Percentiles rank a stretch among this genome's conserved stretches.
These are phyloP conservation scores for Penicillium oxalicum DNA, from an alignment of 2,329 filamentous ascomycete genomes.

Conservation along the genomic window DNA sequence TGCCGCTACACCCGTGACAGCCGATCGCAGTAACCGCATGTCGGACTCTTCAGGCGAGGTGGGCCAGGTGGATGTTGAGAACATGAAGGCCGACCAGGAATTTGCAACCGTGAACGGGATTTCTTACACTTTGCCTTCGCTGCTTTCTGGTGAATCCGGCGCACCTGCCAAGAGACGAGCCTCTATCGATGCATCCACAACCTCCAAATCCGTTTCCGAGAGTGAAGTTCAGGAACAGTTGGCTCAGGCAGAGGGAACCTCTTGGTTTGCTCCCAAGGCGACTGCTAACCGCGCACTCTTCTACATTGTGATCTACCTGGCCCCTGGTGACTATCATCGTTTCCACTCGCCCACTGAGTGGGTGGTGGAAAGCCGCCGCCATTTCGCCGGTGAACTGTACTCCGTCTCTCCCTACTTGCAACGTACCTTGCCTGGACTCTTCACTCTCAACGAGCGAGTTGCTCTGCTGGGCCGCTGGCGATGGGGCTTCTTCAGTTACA, in stretches of 20 bases:
- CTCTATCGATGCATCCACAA: slow-evolving; percentile 67
- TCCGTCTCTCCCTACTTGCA: slow-evolving; percentile 93
- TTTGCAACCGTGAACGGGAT: slow-evolving; percentile 94
- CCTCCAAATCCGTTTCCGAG: slow-evolving; percentile 64
- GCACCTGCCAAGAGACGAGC: slow-evolving; percentile 44
- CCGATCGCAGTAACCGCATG: slow-evolving; percentile 35
- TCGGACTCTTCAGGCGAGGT: slow-evolving; percentile 29
- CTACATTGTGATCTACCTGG: slow-evolving; percentile 92
- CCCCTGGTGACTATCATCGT: slow-evolving; percentile 95
- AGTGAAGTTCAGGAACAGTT: slow-evolving; percentile 79
- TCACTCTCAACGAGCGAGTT: slow-evolving; percentile 93
- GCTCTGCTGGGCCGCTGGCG: slow-evolving; percentile 91
- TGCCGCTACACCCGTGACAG: slow-evolving; percentile 44
- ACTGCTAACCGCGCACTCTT: slow-evolving; percentile 65
- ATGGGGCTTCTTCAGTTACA: slow-evolving; percentile 95
- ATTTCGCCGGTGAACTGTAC: slow-evolving; percentile 95
- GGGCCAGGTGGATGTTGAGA: slow-evolving; percentile 48
- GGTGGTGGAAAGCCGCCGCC: slow-evolving; percentile 90
- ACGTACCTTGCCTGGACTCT: slow-evolving; percentile 83
- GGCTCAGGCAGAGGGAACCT: slow-evolving; percentile 56
- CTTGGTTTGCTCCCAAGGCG: slow-evolving; percentile 65
- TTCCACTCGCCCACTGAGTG: slow-evolving; percentile 94
- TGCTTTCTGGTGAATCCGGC: slow-evolving; percentile 64
- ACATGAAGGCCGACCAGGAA: slow-evolving; percentile 77
- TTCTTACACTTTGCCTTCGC: slow-evolving; percentile 80